Evolutionary conservation across 441 rosid genomes (phyloP).

Genomic region (Metrosideros polymorpha): DNA sequence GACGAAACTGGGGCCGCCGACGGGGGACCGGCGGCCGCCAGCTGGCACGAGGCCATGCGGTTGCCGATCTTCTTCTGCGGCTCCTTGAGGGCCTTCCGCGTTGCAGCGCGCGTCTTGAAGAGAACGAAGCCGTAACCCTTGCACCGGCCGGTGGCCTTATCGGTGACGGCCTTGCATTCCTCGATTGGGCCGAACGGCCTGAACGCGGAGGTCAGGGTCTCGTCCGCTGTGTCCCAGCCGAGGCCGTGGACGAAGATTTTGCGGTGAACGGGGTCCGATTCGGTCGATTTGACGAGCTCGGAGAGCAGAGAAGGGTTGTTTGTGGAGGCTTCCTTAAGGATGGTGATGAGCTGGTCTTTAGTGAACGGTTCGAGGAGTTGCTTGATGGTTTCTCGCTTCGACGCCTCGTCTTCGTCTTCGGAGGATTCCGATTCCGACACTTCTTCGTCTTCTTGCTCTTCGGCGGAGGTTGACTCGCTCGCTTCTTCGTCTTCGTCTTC

Average conservation of each 20-base stretch:
- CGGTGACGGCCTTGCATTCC: constrained; percentile 42
- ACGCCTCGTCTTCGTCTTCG: neutral
- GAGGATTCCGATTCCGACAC: neutral
- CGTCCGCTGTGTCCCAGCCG: constrained; percentile 31
- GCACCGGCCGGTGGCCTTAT: constrained; percentile 28
- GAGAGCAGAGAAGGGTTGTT: neutral
- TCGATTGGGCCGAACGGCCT: constrained; percentile 33
- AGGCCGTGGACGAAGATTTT: constrained; percentile 49
- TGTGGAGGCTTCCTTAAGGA: constrained; percentile 21
- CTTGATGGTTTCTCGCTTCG: constrained; percentile 16
- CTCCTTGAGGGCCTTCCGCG: constrained; percentile 30
- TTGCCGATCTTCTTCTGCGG: constrained; percentile 42
- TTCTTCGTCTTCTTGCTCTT: constrained; percentile 3
- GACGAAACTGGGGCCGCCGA: neutral
- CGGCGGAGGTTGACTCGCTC: constrained; percentile 2
- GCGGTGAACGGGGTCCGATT: constrained; percentile 36
- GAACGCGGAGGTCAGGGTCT: constrained; percentile 23
- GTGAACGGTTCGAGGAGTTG: constrained; percentile 32
- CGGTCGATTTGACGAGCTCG: constrained; percentile 14
- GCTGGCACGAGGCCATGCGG: constrained; percentile 38
- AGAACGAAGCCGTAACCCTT: constrained; percentile 48
- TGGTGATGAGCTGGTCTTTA: constrained; percentile 18
- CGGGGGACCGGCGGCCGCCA: constrained; percentile 29
- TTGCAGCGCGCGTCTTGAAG: constrained; percentile 28
- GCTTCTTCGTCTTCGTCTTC: constrained; percentile 7